Percentiles rank a stretch among this genome's conserved stretches.
Conservation (phyloP, 2,329 filamentous ascomycete genomes). For the Venturia pyrina region DNA sequence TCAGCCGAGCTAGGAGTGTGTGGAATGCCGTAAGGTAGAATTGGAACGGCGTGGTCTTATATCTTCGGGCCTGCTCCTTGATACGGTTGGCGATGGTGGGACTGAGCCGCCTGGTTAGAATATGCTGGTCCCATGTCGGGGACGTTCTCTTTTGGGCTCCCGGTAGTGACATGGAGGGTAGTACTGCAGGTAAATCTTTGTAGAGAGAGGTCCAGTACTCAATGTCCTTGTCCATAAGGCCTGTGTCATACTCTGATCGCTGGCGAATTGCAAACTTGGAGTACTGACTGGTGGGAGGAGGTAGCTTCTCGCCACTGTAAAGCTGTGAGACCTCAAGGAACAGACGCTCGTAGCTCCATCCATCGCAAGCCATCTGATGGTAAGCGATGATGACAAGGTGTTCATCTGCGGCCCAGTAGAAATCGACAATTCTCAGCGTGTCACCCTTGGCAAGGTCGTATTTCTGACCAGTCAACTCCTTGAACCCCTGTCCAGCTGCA, state of each 20-base stretch:
- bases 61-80: not conserved
- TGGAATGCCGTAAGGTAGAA: not conserved
- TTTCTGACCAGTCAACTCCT: conserved; percentile 21
- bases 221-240: conserved; percentile 22
- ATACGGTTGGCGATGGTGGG: not conserved
- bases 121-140: not conserved
- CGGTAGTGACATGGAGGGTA: conserved; percentile 28
- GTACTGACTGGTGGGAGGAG: conserved; percentile 23
- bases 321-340: conserved; percentile 34
- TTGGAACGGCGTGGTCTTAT: conserved; percentile 4
- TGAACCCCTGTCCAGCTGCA: conserved; percentile 21
- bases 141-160: conserved; percentile 15
- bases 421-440: conserved; percentile 24
- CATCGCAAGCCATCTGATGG: conserved; percentile 45
- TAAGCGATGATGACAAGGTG: conserved; percentile 35
- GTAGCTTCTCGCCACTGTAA: conserved; percentile 27
- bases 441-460: conserved; percentile 32
- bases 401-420: conserved; percentile 23
- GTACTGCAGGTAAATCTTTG: conserved; percentile 16
- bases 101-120: not conserved
- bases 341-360: conserved; percentile 34
- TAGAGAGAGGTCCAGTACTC: conserved; percentile 27
- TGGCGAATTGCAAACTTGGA: conserved; percentile 27
- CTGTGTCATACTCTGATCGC: conserved; percentile 19
- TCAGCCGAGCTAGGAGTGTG: conserved; percentile 19